Evolutionary conservation across 2,329 filamentous ascomycete species (phyloP).

Genomic region (Aspergillus calidoustus): DNA sequence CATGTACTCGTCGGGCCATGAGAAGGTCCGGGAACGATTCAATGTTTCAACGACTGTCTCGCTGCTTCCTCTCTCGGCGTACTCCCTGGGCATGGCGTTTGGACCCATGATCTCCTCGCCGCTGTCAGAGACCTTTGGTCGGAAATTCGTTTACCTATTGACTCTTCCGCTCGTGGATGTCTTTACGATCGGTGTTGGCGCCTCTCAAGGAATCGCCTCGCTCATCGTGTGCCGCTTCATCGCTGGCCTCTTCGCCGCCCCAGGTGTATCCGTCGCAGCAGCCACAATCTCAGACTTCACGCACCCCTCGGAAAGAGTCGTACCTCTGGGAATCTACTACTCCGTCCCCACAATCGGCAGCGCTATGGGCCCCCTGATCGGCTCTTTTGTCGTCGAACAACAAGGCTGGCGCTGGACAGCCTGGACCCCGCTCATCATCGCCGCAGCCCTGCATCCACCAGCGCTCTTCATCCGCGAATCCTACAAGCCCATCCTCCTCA

Average conservation of each 20-base stretch:
- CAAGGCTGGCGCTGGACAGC: slow-evolving; percentile 75
- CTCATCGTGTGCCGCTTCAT: slow-evolving; percentile 76
- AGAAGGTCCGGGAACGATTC: slow-evolving; percentile 58
- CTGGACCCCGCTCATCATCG: slow-evolving; percentile 68
- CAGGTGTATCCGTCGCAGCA: slow-evolving; percentile 65
- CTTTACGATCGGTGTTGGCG: slow-evolving; percentile 48
- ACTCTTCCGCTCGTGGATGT: slow-evolving; percentile 67
- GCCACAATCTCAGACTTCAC: slow-evolving; percentile 68
- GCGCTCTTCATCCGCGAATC: slow-evolving; percentile 68
- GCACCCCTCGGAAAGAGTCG: slow-evolving; percentile 2
- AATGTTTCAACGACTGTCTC: slow-evolving; percentile 34
- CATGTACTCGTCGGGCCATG: slow-evolving; percentile 45
- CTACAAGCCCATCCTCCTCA: slow-evolving; percentile 57
- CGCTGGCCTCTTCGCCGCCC: slow-evolving; percentile 67
- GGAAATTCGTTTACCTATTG: slow-evolving; percentile 70
- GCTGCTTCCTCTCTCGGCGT: slow-evolving; percentile 68
- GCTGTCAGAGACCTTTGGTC: slow-evolving; percentile 72
- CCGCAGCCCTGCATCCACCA: slow-evolving; percentile 61
- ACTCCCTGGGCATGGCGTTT: slow-evolving; percentile 73
- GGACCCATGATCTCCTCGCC: slow-evolving; percentile 75
- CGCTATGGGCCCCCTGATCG: slow-evolving; percentile 64
- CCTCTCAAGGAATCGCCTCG: slow-evolving; percentile 68
- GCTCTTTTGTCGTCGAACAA: slow-evolving; percentile 67
- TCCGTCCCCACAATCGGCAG: slow-evolving; percentile 24
- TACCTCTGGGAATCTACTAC: slow-evolving; percentile 25